Conservation (phyloP, 2,329 filamentous ascomycete species). For the Botryotinia convoluta region DNA sequence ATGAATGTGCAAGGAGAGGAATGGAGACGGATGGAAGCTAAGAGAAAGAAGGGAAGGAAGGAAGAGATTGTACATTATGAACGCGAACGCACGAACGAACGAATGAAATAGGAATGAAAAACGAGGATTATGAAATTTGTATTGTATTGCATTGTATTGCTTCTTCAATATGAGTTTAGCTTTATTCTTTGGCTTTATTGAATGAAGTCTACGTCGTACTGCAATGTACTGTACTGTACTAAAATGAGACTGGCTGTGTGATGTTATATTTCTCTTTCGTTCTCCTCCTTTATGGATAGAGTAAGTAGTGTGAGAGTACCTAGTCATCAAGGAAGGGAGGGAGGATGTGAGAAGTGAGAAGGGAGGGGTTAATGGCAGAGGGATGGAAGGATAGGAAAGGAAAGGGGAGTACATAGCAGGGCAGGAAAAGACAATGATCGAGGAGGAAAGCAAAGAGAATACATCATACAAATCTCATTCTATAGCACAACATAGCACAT, state of each 20-base stretch:
- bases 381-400: too few species aligned
- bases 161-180: neutral
- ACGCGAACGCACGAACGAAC: neutral
- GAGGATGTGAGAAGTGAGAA: too few species aligned
- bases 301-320: too few species aligned
- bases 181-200: neutral
- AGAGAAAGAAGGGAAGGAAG: neutral
- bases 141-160: neutral
- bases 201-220: neutral
- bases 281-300: too few species aligned
- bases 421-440: neutral
- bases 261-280: too few species aligned
- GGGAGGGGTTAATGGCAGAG: too few species aligned
- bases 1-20: neutral
- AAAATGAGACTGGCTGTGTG: too few species aligned
- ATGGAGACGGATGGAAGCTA: neutral
- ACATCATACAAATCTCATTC: neutral
- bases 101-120: neutral
- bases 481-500: neutral
- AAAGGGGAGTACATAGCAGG: too few species aligned
- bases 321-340: too few species aligned
- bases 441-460: neutral
- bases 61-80: neutral
- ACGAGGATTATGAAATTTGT: neutral
- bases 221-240: too few species aligned